A percentile compares a stretch with the other conserved stretches of the same genome.
Conservation (phyloP, 83 land plant genomes). For the Thuja plicata region DNA sequence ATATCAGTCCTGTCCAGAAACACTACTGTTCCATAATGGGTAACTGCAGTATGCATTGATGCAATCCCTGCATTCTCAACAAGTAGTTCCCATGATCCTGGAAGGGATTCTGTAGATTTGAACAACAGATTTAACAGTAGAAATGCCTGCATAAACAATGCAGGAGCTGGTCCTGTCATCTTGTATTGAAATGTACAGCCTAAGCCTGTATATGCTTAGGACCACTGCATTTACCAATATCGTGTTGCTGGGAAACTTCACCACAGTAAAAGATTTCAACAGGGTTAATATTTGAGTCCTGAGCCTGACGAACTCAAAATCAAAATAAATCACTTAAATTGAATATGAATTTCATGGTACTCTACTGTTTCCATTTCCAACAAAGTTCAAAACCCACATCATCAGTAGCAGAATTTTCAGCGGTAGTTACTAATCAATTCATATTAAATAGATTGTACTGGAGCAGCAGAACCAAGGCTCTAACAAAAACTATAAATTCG, state of each 20-base stretch:
- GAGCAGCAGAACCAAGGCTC: neutral
- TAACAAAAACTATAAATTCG: neutral
- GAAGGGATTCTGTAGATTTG: conserved; percentile 12
- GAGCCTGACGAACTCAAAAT: neutral
- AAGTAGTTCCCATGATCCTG: conserved; percentile 44
- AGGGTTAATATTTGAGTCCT: neutral
- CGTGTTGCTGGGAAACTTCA: neutral
- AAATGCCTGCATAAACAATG: neutral
- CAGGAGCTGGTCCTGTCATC: neutral
- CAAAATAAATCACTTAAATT: neutral
- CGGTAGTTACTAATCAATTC: neutral
- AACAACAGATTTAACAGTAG: neutral
- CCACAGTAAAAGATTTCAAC: neutral
- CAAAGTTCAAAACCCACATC: neutral
- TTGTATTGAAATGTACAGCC: neutral
- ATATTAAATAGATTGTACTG: neutral
- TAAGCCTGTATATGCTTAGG: neutral
- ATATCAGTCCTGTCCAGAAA: conserved; percentile 47
- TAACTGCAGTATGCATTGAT: conserved; percentile 57
- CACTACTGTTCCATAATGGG: conserved; percentile 38
- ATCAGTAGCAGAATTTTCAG: neutral
- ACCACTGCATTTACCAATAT: neutral
- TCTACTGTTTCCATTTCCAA: neutral
- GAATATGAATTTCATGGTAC: neutral
- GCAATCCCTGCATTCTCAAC: conserved; percentile 40